phyloP scores from a whole-genome alignment of 768 basidiomycete genomes.

The Asterophora lycoperdoides region DNA sequence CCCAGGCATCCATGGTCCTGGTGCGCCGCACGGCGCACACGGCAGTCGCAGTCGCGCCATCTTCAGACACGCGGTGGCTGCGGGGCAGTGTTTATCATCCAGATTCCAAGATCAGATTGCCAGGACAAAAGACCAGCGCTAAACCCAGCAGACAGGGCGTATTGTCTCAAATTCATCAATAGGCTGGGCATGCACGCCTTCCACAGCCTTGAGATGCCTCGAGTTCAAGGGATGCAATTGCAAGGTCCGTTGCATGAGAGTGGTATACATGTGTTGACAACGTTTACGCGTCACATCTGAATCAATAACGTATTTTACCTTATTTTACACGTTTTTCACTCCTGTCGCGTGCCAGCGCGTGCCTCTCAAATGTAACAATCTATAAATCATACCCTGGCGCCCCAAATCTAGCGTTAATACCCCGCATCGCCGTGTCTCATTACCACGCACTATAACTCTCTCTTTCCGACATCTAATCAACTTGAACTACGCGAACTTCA shows the following conservation, averaged over 20 bases:
- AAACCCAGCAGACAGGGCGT: too few species aligned
- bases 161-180: neutral
- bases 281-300: neutral
- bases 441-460: neutral
- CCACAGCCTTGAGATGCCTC: constrained; percentile 1
- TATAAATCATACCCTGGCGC: constrained; percentile 2
- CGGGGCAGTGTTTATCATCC: too few species aligned
- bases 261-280: neutral
- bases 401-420: neutral
- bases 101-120: too few species aligned
- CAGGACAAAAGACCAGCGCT: too few species aligned
- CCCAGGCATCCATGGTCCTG: too few species aligned
- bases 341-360: neutral
- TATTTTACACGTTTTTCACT: neutral
- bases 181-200: neutral
- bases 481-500: too few species aligned
- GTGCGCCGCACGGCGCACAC: too few species aligned
- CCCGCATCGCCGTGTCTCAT: neutral
- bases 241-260: too few species aligned
- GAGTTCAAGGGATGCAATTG: neutral
- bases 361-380: neutral
- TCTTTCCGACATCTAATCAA: constrained; percentile 11
- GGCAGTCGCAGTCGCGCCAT: too few species aligned
- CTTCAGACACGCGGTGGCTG: too few species aligned
- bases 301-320: neutral